These are phyloP conservation scores for Gymnopilus dilepis DNA, from an alignment of 768 basidiomycete genomes.

Conservation along the genomic window DNA sequence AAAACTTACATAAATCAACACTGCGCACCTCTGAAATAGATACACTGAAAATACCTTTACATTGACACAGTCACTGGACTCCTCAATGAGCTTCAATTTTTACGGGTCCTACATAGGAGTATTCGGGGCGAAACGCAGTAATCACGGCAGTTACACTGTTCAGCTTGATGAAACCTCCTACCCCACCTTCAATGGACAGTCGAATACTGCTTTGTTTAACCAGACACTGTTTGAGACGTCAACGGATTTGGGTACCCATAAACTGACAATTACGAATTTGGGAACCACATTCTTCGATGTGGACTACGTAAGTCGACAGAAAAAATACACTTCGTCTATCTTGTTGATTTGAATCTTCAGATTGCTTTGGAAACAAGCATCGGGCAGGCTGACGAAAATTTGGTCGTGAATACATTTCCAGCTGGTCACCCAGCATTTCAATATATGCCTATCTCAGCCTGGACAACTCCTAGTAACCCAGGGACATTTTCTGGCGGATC, in stretches of 20 bases:
- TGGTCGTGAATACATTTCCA: slow-evolving; percentile 32
- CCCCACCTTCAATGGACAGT: slow-evolving; percentile 18
- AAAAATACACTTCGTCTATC: too few relatives aligned
- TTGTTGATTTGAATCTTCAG: slow-evolving; percentile 5
- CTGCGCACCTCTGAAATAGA: slow-evolving; percentile 19
- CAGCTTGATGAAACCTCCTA: slow-evolving; percentile 23
- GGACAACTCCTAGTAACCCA: slow-evolving; percentile 10
- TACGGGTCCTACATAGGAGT: slow-evolving; percentile 44
- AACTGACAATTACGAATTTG: slow-evolving; percentile 25
- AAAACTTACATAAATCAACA: neutral
- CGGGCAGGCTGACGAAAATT: slow-evolving; percentile 23
- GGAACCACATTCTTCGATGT: slow-evolving; percentile 38
- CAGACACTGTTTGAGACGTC: slow-evolving; percentile 10
- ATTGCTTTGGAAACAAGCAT: slow-evolving; percentile 26
- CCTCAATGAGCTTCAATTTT: slow-evolving; percentile 37
- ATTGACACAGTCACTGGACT: slow-evolving; percentile 35
- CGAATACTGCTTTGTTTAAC: slow-evolving; percentile 8
- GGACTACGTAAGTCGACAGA: slow-evolving; percentile 40
- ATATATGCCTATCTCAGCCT: slow-evolving; percentile 25
- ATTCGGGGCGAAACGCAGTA: slow-evolving; percentile 43
- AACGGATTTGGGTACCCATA: slow-evolving; percentile 18
- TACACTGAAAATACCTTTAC: slow-evolving; percentile 29
- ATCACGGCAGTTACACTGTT: slow-evolving; percentile 40
- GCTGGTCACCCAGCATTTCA: slow-evolving; percentile 28
- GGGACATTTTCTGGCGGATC: slow-evolving; percentile 15